Evolutionary conservation across 2,329 filamentous ascomycete species (phyloP).

Genomic region (Herpotrichia juniperi): DNA sequence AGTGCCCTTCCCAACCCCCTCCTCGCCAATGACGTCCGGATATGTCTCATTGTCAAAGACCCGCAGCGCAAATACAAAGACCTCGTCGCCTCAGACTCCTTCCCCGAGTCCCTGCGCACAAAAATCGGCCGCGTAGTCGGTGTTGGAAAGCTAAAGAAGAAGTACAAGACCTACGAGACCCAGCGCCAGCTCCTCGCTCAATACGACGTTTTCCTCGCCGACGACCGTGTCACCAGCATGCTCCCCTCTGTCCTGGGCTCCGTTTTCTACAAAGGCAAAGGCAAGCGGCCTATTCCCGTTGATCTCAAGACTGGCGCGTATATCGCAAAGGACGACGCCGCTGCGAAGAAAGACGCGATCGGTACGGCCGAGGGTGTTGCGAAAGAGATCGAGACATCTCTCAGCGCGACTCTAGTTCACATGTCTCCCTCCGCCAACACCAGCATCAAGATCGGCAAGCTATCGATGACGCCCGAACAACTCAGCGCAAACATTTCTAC

Average conservation of each 20-base stretch:
- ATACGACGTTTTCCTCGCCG: constrained; percentile 92
- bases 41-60: constrained; percentile 87
- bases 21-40: constrained; percentile 67
- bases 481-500: constrained; percentile 80
- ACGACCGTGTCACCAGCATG: constrained; percentile 77
- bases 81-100: constrained; percentile 73
- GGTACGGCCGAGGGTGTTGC: constrained; percentile 71
- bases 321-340: constrained; percentile 61
- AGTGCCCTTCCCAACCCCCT: constrained; percentile 74
- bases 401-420: constrained; percentile 79
- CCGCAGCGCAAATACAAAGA: constrained; percentile 91
- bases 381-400: constrained; percentile 78
- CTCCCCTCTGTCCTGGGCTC: constrained; percentile 85
- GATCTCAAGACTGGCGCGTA: constrained; percentile 68
- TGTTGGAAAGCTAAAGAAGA: constrained; percentile 82
- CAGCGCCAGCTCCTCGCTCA: constrained; percentile 78
- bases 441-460: constrained; percentile 78
- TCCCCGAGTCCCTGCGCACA: constrained; percentile 54
- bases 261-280: constrained; percentile 83
- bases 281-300: constrained; percentile 87
- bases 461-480: constrained; percentile 75
- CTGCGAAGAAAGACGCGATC: constrained; percentile 48
- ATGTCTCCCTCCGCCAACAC: constrained; percentile 80
- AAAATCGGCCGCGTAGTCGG: constrained; percentile 72
- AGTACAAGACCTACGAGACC: constrained; percentile 88